These are phyloP conservation scores for Coemansia reversa DNA, from an alignment of 192 early-diverging fungal species.

Conservation along the genomic window DNA sequence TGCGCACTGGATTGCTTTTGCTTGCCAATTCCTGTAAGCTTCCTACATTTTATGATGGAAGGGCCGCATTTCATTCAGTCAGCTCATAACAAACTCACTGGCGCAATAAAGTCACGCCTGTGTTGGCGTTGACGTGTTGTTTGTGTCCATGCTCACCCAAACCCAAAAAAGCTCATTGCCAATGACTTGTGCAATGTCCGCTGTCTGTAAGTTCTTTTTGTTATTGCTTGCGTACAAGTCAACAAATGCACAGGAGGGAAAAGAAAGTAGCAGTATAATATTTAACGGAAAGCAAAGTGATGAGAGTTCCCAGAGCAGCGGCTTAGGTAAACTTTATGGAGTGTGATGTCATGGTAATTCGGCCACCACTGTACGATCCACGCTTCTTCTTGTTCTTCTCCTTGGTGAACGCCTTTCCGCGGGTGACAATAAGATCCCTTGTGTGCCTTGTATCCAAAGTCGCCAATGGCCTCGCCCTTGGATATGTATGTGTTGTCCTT, in stretches of 20 bases:
- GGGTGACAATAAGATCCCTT: slow-evolving; percentile 84
- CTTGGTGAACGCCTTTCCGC: slow-evolving; percentile 88
- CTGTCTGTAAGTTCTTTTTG: no score
- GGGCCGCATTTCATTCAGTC: no score
- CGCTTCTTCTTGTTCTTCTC: slow-evolving; percentile 99
- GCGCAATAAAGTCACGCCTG: no score
- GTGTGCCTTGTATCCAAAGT: slow-evolving; percentile 93
- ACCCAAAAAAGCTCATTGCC: slow-evolving; percentile 55
- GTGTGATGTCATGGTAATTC: slow-evolving; percentile 79
- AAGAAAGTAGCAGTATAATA: no score
- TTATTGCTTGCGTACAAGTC: no score
- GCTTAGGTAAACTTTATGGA: slow-evolving; percentile 79
- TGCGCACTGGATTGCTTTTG: slow-evolving; percentile 38
- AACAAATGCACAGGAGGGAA: not conserved
- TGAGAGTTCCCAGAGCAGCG: no score
- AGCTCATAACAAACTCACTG: no score
- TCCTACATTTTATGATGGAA: slow-evolving; percentile 23
- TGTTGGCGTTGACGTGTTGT: no score
- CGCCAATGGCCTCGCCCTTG: slow-evolving; percentile 66
- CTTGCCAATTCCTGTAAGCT: slow-evolving; percentile 52
- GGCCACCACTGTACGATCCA: slow-evolving; percentile 90
- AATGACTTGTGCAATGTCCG: not conserved
- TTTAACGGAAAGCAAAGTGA: no score
- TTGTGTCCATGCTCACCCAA: slow-evolving; percentile 31
- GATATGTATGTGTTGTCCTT: slow-evolving; percentile 79